Percentiles rank a stretch among this genome's conserved stretches.
These are phyloP conservation scores for Heterobasidion annosum DNA, from an alignment of 1,284 basidiomycete genomes.

Conservation along the genomic window DNA sequence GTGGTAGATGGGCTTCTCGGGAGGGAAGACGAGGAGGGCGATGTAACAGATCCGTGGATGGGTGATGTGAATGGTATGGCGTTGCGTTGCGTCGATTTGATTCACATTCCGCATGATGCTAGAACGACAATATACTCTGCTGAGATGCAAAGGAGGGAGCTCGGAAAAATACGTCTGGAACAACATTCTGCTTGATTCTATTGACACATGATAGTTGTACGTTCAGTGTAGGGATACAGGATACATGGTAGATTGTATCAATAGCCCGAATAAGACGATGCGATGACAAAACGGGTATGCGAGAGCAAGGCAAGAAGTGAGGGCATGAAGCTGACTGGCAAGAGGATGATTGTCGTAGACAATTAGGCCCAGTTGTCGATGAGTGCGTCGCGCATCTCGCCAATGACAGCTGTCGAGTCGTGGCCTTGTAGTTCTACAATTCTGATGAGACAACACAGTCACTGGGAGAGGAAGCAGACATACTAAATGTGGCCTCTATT, in stretches of 20 bases:
- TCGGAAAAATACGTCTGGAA: not conserved
- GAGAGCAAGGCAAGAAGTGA: not conserved
- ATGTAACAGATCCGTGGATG: no score
- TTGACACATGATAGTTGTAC: not conserved
- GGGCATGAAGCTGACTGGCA: no score
- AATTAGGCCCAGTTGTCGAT: slow-evolving; percentile 89
- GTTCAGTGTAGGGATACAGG: not conserved
- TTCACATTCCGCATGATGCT: no score
- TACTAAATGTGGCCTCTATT: slow-evolving; percentile 96
- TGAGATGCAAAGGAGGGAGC: not conserved
- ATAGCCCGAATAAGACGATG: not conserved
- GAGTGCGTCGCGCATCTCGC: slow-evolving; percentile 89
- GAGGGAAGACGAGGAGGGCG: no score
- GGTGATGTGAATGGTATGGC: no score
- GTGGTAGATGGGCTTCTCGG: no score
- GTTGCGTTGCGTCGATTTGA: no score
- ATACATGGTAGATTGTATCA: not conserved
- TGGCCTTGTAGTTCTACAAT: slow-evolving; percentile 80
- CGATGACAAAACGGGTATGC: not conserved
- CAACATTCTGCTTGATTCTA: not conserved
- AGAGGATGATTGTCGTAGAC: not conserved
- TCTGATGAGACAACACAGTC: slow-evolving; percentile 3
- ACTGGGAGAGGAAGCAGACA: slow-evolving; percentile 23
- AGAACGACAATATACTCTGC: no score
- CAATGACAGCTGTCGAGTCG: slow-evolving; percentile 78